A percentile compares a stretch with the other conserved stretches of the same genome.
phyloP scores from a whole-genome alignment of 2,329 filamentous ascomycete species.

The Blastomyces emzantsi region DNA sequence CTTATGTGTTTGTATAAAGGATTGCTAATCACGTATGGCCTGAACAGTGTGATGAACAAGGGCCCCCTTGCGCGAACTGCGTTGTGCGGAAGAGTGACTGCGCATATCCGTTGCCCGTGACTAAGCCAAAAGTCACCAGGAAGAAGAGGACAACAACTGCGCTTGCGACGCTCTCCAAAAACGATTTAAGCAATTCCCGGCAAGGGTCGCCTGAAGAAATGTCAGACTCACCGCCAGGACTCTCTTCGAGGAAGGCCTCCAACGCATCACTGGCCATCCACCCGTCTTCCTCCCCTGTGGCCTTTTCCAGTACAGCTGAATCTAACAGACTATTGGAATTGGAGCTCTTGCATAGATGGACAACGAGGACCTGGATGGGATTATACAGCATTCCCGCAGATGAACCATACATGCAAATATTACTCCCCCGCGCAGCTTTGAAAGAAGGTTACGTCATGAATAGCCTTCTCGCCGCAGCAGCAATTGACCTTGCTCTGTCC shows the following conservation, averaged over 20 bases:
- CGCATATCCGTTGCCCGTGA: conserved; percentile 8
- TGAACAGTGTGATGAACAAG: conserved; percentile 15
- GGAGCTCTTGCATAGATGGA: conserved; percentile 40
- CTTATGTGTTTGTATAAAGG: background rate
- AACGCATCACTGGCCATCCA: background rate
- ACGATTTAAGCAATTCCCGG: background rate
- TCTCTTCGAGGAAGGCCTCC: background rate
- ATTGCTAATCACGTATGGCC: background rate
- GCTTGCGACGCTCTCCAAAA: background rate
- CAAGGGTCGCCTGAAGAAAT: background rate
- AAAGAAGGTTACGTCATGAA: conserved; percentile 35
- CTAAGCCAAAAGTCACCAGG: background rate
- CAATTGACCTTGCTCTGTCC: conserved; percentile 27
- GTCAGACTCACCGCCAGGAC: background rate
- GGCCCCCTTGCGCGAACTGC: conserved; percentile 16
- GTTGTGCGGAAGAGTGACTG: conserved; percentile 13
- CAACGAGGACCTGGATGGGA: conserved; percentile 29
- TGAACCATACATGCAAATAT: conserved; percentile 26
- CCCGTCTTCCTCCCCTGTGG: background rate
- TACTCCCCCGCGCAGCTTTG: conserved; percentile 31
- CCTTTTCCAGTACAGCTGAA: conserved; percentile 10
- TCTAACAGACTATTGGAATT: conserved; percentile 31
- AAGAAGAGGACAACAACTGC: background rate
- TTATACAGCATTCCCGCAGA: conserved; percentile 30
- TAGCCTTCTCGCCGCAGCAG: conserved; percentile 30